Evolutionary conservation across 108 stramenopile genomes (phyloP), one percentile per base, ranked within the genome.

Genomic region (Nannochloropsis salina): DNA sequence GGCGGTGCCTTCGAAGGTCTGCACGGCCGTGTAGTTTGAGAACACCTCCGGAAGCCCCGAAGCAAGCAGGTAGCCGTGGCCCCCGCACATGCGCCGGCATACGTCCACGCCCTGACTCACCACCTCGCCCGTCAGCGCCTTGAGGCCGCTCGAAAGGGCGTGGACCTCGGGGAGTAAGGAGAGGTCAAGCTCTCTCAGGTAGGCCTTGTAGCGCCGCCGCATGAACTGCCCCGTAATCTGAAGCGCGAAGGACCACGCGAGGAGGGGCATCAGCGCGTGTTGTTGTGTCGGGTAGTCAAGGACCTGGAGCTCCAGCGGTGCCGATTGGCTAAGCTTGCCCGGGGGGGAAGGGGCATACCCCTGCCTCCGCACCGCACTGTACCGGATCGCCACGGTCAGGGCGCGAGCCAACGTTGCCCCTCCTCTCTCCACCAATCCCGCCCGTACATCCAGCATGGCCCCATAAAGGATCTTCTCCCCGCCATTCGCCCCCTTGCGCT

Each of bases 261-360:
- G 84, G 18, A 95, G 89, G 40, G 96, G 96, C 83, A 98, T 91
- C 42, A 98, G 93, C 44, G 96, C 94, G 90, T 97, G 95, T 90
- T 96, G 96, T 90, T 98, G 97, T 86, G 96, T 94, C 22, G 93
- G 94, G 90, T 98, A 97, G 86, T 98, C 97, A 85, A 98, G 84
- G 44, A 98, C 93, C 88, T 96, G 96, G 41, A 92, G 42, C 89
- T 97, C 95, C 9, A 82, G 31, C 31, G 31, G 31, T 31, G 31
- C 31, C 31, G 31, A 31, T 31, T 31, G 31, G 31, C 31, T 31
- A 31, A 31, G 31, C 31, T 31, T 31, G 31, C 31, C 31, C 31
- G 31, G 31, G 31, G 31, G 31, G 31, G 31, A 31, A 44, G 90
- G 88, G 41, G 88, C 91, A 88, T 91, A 98, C 5, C 98, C 97